phyloP scores from a whole-genome alignment of 768 basidiomycete genomes.

The Mrakia blollopis region DNA sequence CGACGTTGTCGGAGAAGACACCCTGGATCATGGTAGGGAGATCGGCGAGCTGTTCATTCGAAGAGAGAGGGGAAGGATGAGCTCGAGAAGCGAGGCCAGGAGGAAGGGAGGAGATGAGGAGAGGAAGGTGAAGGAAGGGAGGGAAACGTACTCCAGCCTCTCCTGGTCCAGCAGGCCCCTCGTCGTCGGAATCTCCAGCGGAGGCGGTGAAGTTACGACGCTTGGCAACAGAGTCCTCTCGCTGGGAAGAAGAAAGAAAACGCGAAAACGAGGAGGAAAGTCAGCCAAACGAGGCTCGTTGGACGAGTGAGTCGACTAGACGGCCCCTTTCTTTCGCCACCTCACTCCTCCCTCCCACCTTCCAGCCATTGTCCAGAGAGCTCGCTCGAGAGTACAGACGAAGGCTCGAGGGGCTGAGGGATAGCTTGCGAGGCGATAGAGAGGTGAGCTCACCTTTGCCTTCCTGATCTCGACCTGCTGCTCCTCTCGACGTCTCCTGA shows the following conservation, averaged over 20 bases:
- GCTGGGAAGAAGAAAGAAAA: conserved; percentile 39
- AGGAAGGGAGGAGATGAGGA: not conserved
- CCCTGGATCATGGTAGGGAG: conserved; percentile 69
- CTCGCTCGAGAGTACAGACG: too few relatives aligned
- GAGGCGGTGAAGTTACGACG: conserved; percentile 85
- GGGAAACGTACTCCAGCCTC: conserved; percentile 31
- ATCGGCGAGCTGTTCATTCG: conserved; percentile 59
- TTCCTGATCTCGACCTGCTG: conserved; percentile 98
- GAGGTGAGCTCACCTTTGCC: conserved; percentile 58
- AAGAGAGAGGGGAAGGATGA: not conserved
- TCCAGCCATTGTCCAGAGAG: too few relatives aligned
- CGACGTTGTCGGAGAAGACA: conserved; percentile 85
- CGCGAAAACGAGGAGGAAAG: not conserved
- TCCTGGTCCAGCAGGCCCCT: conserved; percentile 51
- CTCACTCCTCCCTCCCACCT: too few relatives aligned
- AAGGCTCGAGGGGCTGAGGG: too few relatives aligned
- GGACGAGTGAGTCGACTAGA: not conserved
- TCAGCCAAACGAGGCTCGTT: not conserved
- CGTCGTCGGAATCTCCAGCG: conserved; percentile 84
- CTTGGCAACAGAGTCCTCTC: conserved; percentile 98
- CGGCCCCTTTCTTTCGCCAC: not conserved
- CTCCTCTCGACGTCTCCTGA: conserved; percentile 93
- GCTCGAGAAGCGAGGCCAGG: not conserved
- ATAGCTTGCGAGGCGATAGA: not conserved
- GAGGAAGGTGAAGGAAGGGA: not conserved